These are phyloP conservation scores for Xylaria cubensis DNA, from an alignment of 495 filamentous ascomycete genomes.

Conservation along the genomic window DNA sequence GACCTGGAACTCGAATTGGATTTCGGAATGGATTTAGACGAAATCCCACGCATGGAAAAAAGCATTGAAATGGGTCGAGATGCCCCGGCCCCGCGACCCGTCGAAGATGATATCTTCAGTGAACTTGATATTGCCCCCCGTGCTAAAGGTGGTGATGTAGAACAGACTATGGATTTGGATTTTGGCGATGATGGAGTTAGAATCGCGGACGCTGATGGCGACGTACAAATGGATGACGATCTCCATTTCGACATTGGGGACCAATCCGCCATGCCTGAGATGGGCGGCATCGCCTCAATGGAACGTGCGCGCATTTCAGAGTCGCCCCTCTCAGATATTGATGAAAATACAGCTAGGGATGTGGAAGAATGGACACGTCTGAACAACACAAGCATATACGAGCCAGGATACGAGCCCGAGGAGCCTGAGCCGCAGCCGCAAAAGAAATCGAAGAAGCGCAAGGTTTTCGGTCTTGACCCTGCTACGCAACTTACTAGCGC, in stretches of 20 bases:
- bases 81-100: constrained; percentile 65
- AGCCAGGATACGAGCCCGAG: constrained; percentile 57
- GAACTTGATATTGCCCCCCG: constrained; percentile 61
- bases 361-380: constrained; percentile 61
- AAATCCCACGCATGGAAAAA: constrained; percentile 56
- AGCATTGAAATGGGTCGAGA: constrained; percentile 89
- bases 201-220: constrained; percentile 65
- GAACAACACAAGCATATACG: constrained; percentile 59
- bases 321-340: constrained; percentile 75
- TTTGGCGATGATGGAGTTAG: constrained; percentile 59
- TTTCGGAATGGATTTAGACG: constrained; percentile 63
- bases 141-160: constrained; percentile 53
- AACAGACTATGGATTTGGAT: constrained; percentile 54
- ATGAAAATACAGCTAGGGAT: constrained; percentile 59
- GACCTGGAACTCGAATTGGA: constrained; percentile 65
- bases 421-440: constrained; percentile 66
- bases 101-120: constrained; percentile 77
- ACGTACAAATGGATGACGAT: constrained; percentile 68
- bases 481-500: constrained; percentile 63
- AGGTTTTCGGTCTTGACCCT: constrained; percentile 71
- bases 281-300: constrained; percentile 49
- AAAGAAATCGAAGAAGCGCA: constrained; percentile 78
- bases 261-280: constrained; percentile 53
- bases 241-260: constrained; percentile 58
- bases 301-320: constrained; percentile 64